A percentile compares a stretch with the other conserved stretches of the same genome.
These are phyloP conservation scores for Elongisporangium prolatum DNA, from an alignment of 352 stramenopile species.

Conservation along the genomic window DNA sequence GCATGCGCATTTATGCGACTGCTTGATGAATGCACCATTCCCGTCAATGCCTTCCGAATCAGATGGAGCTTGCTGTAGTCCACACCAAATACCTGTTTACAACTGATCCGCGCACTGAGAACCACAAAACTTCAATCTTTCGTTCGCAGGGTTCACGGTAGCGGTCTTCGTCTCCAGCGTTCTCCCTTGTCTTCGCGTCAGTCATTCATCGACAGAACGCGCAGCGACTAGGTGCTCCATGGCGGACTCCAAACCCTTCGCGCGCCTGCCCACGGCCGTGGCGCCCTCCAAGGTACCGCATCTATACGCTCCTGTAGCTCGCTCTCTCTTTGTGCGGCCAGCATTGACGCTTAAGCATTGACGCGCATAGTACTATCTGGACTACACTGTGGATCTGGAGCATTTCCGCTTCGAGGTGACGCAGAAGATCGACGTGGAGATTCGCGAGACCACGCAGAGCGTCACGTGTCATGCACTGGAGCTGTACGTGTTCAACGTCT, in stretches of 20 bases:
- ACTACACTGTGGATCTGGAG: constrained; percentile 75
- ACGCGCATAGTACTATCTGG: constrained; percentile 59
- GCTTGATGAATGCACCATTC: background rate
- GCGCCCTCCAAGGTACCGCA: constrained; percentile 34
- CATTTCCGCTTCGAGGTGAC: constrained; percentile 65
- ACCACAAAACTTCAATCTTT: background rate
- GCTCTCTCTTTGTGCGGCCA: background rate
- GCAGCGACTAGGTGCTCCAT: background rate
- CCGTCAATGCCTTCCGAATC: background rate
- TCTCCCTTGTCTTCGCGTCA: background rate
- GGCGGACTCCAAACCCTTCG: constrained; percentile 40
- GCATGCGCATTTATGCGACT: too few species aligned
- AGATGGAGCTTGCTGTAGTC: background rate
- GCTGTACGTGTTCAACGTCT: constrained; percentile 80
- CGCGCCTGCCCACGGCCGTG: constrained; percentile 56
- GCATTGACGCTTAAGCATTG: background rate
- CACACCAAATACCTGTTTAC: background rate
- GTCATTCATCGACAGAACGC: background rate
- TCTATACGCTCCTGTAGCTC: background rate
- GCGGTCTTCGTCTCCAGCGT: background rate
- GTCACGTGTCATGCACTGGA: constrained; percentile 95
- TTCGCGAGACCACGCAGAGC: constrained; percentile 49
- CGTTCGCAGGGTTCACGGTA: background rate
- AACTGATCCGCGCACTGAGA: background rate
- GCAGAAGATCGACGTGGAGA: constrained; percentile 55